Evolutionary conservation across 768 basidiomycete species (phyloP).

Genomic region (Termitomyces sp.): DNA sequence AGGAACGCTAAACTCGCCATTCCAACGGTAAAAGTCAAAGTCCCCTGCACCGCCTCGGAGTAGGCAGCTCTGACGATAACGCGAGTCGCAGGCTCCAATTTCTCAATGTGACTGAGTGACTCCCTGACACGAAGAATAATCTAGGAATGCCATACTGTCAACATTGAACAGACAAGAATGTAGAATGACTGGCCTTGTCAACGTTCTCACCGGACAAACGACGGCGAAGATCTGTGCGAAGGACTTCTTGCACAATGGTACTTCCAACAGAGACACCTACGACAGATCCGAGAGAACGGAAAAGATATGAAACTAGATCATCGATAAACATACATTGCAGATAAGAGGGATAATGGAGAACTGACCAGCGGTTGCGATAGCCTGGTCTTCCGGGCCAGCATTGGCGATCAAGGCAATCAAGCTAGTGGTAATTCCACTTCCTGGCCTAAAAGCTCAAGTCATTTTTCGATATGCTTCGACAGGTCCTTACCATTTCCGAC

Average conservation of each 20-base stretch:
- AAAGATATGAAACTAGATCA: slow-evolving; percentile 52
- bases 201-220: slow-evolving; percentile 38
- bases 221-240: slow-evolving; percentile 36
- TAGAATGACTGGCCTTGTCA: slow-evolving; percentile 40
- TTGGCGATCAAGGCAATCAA: slow-evolving; percentile 59
- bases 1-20: slow-evolving; percentile 36
- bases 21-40: slow-evolving; percentile 41
- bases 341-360: background rate
- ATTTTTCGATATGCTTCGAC: background rate
- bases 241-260: slow-evolving; percentile 46
- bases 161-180: no score
- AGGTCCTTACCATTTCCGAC: slow-evolving; percentile 31
- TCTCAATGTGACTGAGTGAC: slow-evolving; percentile 40
- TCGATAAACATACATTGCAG: background rate
- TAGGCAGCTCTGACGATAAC: slow-evolving; percentile 35
- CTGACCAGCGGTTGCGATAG: slow-evolving; percentile 58
- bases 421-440: slow-evolving; percentile 47
- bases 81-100: slow-evolving; percentile 31
- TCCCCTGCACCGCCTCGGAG: slow-evolving; percentile 37
- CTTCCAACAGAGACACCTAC: slow-evolving; percentile 52
- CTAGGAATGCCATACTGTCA: slow-evolving; percentile 17
- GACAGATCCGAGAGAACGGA: slow-evolving; percentile 57
- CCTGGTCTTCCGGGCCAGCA: slow-evolving; percentile 47
- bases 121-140: slow-evolving; percentile 44
- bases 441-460: slow-evolving; percentile 20